Evolutionary conservation across 768 basidiomycete species (phyloP), one percentile per base, ranked within the genome.

Genomic region (Rhodotorula taiwanensis): DNA sequence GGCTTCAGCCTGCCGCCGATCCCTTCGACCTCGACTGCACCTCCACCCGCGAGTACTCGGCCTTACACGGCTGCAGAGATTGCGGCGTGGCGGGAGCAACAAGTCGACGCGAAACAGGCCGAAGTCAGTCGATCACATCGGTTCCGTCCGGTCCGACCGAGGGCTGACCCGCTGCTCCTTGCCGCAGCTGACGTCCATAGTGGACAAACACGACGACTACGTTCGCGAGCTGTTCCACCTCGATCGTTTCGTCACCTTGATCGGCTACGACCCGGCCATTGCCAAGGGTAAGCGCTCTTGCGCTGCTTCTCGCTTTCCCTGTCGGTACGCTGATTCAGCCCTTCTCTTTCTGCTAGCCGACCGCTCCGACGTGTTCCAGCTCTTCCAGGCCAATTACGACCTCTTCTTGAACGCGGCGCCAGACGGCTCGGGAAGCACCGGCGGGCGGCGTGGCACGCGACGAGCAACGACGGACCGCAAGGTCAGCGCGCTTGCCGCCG

Each of bases 201-300:
- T 66, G 34, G 67, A 71, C 53, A 27, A 34, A 4, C 67, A 71
- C 50, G 67, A 71, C 42, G 59, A 63, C 30, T 64, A 90, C 86
- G 80, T 94, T 52, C 83, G 92, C 63, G 89, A 97, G 76, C 79
- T 83, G 62, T 97, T 93, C 75, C 92, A 97, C 73, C 80, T 94
- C 76, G 86, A 92, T 67, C 79, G 85, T 61, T 93, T 87, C 73
- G 81, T 83, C 5, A 84, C 82, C 30, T 79, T 94, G 78, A 76
- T 91, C 41, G 80, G 79, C 25, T 97, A 84, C 74, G 81, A 93
- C 75, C 92, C 91, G 14, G 75, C 79, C 75, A 87, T 87, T 39
- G 87, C 87, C 10, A 92, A 92, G 73, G 63, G 76, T 90, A 64
- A 53, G 83, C 45, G n/a, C n/a, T n/a, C n/a, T n/a, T n/a, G n/a